Evolutionary conservation across 371 early-diverging fungal species (phyloP), one percentile per base, ranked within the genome.

Genomic region (Cokeromyces recurvatus): DNA sequence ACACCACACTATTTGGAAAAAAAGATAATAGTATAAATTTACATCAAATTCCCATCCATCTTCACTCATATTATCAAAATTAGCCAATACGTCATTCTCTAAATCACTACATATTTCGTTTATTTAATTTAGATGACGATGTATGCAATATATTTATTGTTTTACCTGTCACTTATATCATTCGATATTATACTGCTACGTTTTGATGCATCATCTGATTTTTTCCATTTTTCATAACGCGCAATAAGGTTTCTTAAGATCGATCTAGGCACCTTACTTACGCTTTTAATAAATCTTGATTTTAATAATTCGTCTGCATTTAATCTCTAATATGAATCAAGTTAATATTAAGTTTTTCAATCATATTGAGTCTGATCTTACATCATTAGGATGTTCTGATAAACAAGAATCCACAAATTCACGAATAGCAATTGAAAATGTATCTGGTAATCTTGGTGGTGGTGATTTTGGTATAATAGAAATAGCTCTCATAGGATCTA

Each of bases 331-430:
- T 36, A 31, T 3, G 39, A 16, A 47, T 14, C 6, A 12, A n/a
- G 14, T 21, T 1, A 38, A n/a, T 9, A 34, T 34, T n/a, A 34
- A 4, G 14, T 14, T 11, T n/a, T 34, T 4, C n/a, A 34, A n/a
- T 34, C 7, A 11, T 14, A n/a, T n/a, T n/a, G n/a, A n/a, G n/a
- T n/a, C n/a, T n/a, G n/a, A n/a, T n/a, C n/a, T 9, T 55, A 82
- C 85, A 79, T 91, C 82, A 17, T 84, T 81, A 14, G 97, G 92
- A 36, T 94, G 89, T 41, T 90, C 87, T 22, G 86, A 85, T 22
- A 98, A 63, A 60, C 98, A 97, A 2, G 74, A 53, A 14, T 82
- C 77, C 2, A 96, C 86, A 78, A 98, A 95, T 38, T 96, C 97
- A 52, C 87, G 88, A 54, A 95, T 78, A 0, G 76, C 71, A n/a